These are phyloP conservation scores for Suhomyces coccinellae DNA, from an alignment of 1,139 yeast genomes.

Conservation along the genomic window DNA sequence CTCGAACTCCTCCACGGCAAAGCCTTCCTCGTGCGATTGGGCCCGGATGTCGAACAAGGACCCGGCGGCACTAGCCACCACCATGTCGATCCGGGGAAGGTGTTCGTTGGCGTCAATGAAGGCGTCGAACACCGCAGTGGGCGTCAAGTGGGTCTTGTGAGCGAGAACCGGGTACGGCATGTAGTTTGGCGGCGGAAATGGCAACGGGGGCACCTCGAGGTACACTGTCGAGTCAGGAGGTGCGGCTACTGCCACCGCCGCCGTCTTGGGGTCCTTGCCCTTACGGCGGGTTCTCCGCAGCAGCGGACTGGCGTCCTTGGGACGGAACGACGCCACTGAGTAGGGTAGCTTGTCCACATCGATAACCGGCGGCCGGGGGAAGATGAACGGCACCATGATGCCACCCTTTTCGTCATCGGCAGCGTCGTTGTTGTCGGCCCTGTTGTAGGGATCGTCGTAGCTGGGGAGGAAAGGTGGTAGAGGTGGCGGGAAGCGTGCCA, in stretches of 20 bases:
- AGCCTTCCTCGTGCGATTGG: conserved; percentile 40
- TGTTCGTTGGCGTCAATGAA: conserved; percentile 40
- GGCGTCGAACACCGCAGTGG: conserved; percentile 38
- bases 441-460: conserved; percentile 8
- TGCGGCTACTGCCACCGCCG: not conserved
- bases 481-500: conserved; percentile 45
- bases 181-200: conserved; percentile 50
- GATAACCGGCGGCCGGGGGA: conserved; percentile 46
- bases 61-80: conserved; percentile 52
- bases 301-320: conserved; percentile 9
- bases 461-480: conserved; percentile 32
- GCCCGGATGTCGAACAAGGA: conserved; percentile 39
- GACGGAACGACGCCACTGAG: conserved; percentile 18
- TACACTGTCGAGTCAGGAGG: conserved; percentile 10
- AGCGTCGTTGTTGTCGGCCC: conserved; percentile 11
- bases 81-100: conserved; percentile 48
- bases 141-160: conserved; percentile 36
- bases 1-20: conserved; percentile 14
- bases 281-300: conserved; percentile 14
- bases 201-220: conserved; percentile 42
- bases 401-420: conserved; percentile 26
- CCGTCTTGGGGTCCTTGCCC: conserved; percentile 6
- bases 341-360: conserved; percentile 26
- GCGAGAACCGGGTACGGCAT: conserved; percentile 50
- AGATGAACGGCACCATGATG: conserved; percentile 48